A percentile compares a stretch with the other conserved stretches of the same genome.
phyloP scores from a whole-genome alignment of 768 basidiomycete genomes.

The Cystofilobasidium bisporidii region DNA sequence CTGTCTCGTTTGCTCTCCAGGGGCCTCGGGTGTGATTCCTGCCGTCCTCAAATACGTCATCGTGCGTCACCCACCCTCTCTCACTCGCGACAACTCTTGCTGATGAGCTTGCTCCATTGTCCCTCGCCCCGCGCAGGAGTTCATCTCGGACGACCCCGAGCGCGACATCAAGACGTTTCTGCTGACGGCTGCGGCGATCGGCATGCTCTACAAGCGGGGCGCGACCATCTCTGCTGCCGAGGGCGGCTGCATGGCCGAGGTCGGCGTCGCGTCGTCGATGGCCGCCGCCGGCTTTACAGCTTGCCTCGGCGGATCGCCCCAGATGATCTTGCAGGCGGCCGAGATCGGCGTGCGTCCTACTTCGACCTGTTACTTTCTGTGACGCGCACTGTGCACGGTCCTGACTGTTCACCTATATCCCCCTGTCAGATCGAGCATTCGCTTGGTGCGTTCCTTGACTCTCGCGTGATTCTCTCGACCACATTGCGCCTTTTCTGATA shows the following conservation, averaged over 20 bases:
- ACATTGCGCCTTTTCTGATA: too few relatives aligned
- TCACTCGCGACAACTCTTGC: too few relatives aligned
- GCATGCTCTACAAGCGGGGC: conserved; percentile 96
- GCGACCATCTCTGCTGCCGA: conserved; percentile 74
- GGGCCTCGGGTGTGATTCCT: conserved; percentile 84
- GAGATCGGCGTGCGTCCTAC: conserved; percentile 67
- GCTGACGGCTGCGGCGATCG: conserved; percentile 66
- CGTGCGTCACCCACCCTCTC: conserved; percentile 45
- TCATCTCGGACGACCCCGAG: conserved; percentile 52
- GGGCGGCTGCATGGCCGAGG: conserved; percentile 72
- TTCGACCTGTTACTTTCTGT: conserved; percentile 64
- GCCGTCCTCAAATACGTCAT: conserved; percentile 67
- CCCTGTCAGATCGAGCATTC: conserved; percentile 18
- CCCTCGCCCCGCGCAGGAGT: background rate
- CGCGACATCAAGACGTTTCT: conserved; percentile 60
- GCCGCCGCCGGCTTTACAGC: conserved; percentile 77
- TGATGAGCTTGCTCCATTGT: background rate
- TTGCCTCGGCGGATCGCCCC: conserved; percentile 61
- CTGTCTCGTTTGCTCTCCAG: conserved; percentile 38
- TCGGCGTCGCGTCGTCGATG: conserved; percentile 97
- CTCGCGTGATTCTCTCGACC: background rate
- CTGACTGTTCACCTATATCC: background rate
- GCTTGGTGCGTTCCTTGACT: conserved; percentile 6
- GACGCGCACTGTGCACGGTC: too few relatives aligned
- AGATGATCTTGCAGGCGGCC: conserved; percentile 55